These are phyloP conservation scores for Calocera cornea DNA, from an alignment of 768 basidiomycete species.

Conservation along the genomic window DNA sequence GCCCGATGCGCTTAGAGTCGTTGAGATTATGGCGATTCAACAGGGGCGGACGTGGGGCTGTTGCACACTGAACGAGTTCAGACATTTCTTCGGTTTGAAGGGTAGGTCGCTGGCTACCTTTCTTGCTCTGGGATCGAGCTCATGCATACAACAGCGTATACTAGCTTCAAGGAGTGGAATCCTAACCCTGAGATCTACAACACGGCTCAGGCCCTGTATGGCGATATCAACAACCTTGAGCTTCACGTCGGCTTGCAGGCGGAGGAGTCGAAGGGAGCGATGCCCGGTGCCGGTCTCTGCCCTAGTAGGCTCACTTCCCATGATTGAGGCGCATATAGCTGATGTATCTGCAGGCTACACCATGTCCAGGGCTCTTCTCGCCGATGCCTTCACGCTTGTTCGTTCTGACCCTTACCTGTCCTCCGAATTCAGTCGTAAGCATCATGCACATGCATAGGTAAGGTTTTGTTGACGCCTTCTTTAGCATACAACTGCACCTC, in stretches of 20 bases:
- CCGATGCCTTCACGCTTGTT: constrained; percentile 16
- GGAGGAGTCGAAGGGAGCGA: constrained; percentile 59
- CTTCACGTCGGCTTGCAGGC: constrained; percentile 72
- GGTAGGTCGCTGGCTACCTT: constrained; percentile 32
- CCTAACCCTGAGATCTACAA: constrained; percentile 49
- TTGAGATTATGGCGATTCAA: constrained; percentile 58
- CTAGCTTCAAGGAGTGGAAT: constrained; percentile 71
- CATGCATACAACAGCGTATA: constrained; percentile 36
- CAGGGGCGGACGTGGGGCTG: constrained; percentile 54
- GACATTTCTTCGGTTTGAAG: constrained; percentile 61
- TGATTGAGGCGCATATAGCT: background rate
- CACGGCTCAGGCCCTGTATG: constrained; percentile 62
- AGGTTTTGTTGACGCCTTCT: background rate
- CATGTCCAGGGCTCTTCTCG: constrained; percentile 70
- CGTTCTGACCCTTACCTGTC: constrained; percentile 5
- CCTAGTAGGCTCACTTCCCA: constrained; percentile 37
- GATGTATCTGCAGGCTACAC: constrained; percentile 36
- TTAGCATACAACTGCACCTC: constrained; percentile 8
- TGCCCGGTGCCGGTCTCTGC: constrained; percentile 71
- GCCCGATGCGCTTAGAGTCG: constrained; percentile 45
- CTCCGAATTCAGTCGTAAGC: background rate
- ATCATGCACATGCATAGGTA: background rate
- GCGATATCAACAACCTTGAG: constrained; percentile 61
- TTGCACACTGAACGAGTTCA: constrained; percentile 38
- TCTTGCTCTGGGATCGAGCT: constrained; percentile 9